Base-by-base conservation (phyloP, 2,329 filamentous ascomycete species). In the Cytospora mali region DNA sequence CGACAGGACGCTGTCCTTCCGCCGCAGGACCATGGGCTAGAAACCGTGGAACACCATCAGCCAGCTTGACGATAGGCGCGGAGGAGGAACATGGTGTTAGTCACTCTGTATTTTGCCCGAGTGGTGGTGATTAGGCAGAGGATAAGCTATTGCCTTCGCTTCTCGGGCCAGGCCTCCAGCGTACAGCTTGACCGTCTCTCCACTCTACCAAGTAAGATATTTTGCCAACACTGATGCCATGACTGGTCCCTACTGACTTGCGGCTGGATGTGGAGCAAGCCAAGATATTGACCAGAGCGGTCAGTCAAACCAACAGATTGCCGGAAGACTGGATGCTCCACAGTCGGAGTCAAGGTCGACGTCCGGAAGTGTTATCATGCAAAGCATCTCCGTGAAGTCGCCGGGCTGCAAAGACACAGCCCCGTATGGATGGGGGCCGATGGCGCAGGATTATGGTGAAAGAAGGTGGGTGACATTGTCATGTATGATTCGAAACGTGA, bases 201-300 rank as follows among this genome's bases (percentile, higher is more conserved):
- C 10, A 42, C 50, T 23, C 21, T 28, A 48, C 21, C 39, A 48
- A 25, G 58, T 10, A 5, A 25, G n/a, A n/a, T n/a, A n/a, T n/a
- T n/a, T 33, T 60, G 35, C 9, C 48, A 29, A 46, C 18, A 60
- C 33, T 54, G 28, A 39, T 23, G 54, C 14, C 28, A 11, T 29
- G 25, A 23, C 4, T n/a, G n/a, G 58, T 14, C 27, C 52, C 51
- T 48, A 48, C 42, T 42, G 27, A 7, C 33, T 16, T 60, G 57
- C 50, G 57, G 57, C 57, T 60, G 57, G 54, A 50, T 21, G 57
- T 60, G 57, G 57, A 29, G 53, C 50, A 25, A 39, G 57, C 27
- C 57, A 54, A 53, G 57, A 27, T 53, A 23, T 52, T n/a, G 16
- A 31, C 16, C 21, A 48, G 25, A 28, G 57, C 57, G 57, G 57